These are phyloP conservation scores for Prunus fruticosa DNA, from an alignment of 306 rosid genomes.

Conservation along the genomic window DNA sequence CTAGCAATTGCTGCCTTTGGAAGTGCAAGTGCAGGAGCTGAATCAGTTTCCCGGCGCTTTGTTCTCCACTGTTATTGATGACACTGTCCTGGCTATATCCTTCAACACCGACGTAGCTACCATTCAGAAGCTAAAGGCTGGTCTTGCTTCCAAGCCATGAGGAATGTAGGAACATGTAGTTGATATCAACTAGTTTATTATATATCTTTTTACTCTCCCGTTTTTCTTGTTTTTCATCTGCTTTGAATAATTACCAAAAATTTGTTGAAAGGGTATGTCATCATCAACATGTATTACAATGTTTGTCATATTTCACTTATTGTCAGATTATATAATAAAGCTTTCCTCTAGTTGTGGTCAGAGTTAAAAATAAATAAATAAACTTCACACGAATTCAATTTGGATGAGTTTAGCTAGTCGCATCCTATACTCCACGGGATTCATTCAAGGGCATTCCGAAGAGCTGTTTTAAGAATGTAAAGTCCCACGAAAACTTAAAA, in stretches of 20 bases:
- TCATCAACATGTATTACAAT: not conserved
- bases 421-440: no score
- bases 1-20: conserved; percentile 47
- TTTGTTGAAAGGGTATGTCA: not conserved
- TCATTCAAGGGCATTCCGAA: no score
- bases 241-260: not conserved
- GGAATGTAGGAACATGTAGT: not conserved
- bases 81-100: conserved; percentile 40
- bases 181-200: not conserved
- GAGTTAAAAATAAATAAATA: no score
- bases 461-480: no score
- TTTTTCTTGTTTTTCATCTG: not conserved
- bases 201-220: not conserved
- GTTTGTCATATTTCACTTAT: not conserved
- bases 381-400: no score
- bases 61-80: conserved; percentile 37
- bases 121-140: conserved; percentile 40
- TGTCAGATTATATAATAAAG: no score
- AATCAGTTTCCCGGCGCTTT: conserved; percentile 41
- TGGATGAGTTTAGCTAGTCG: no score
- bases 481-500: no score
- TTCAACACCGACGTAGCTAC: conserved; percentile 45
- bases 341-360: no score
- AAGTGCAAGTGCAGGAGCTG: conserved; percentile 42
- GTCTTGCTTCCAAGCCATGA: conserved; percentile 32